Evolutionary conservation across 225 moss, liverwort and hornwort genomes (phyloP), one percentile per base, ranked within the genome.

Genomic region (Antitrichia curtipendula): DNA sequence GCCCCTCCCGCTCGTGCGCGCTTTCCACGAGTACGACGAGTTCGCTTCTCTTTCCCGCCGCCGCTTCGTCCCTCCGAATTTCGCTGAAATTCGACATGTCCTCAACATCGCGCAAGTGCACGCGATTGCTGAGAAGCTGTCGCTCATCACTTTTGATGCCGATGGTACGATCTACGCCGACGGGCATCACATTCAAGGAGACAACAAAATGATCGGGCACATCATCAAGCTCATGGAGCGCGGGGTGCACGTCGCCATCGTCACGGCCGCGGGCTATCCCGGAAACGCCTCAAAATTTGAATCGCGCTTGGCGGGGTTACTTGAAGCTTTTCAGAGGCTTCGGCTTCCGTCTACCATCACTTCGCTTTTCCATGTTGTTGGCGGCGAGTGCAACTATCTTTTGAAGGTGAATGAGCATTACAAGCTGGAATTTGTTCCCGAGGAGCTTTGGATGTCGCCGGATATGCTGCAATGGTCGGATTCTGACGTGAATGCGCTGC

Each of bases 61-160:
- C 59, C 87, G 92, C 90, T 98, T 91, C 81, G 96, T 98, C 40
- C 98, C 96, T 29, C 98, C 98, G 34, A 96, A 98, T 83, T 98
- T 98, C 78, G 98, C 98, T 20, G 98, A 98, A 75, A 92, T 98
- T 63, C 94, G 98, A 12, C 98, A 98, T 85, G 96, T 98, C 10
- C 96, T 98, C 38, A 98, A 98, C 85, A 96, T 98, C 53, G 98
- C 98, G 53, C 98, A 98, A 89, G 98, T 98, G 43, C 98, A 96
- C 88, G 96, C 96, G 34, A 96, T 96, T 78, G 96, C 98, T 7
- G 93, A 93, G 79, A 93, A 96, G 87, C 85, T 98, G 19, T 87
- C 96, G 14, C 89, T 98, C 32, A 91, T 98, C 84, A 98, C 98
- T 7, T 98, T 98, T 72, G 96, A 98, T 74, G 98, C 98, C 36